Evolutionary conservation across 106 monocot genomes (phyloP).

Genomic region (Cymbidium sinense): DNA sequence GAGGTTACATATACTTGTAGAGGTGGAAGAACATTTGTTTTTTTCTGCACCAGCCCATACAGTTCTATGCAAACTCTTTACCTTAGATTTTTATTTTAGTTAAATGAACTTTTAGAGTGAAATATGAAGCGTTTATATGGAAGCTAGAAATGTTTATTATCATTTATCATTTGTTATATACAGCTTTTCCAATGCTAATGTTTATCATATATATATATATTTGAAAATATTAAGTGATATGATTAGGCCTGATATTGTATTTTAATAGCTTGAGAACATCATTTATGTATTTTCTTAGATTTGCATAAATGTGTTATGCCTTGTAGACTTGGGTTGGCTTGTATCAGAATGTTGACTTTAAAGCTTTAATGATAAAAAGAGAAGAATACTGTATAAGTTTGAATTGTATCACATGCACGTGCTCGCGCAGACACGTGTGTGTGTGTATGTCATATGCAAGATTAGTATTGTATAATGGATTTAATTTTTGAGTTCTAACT

Average conservation of each 20-base stretch:
- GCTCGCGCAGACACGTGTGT: no score
- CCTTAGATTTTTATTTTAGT: background rate
- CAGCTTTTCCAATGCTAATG: background rate
- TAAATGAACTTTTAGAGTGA: background rate
- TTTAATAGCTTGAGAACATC: background rate
- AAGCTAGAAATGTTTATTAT: background rate
- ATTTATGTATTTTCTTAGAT: background rate
- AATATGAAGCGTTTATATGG: background rate
- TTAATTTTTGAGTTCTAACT: background rate
- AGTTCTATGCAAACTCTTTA: no score
- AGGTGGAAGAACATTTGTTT: no score
- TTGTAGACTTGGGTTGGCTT: constrained; percentile 1
- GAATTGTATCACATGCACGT: no score
- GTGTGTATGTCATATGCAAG: no score
- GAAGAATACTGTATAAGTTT: background rate
- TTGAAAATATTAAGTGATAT: background rate
- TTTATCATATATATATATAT: background rate
- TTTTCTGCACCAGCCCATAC: no score
- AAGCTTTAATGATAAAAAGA: background rate
- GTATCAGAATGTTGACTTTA: background rate
- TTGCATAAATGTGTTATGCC: background rate
- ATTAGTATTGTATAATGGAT: no score
- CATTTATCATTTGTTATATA: background rate
- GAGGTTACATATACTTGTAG: no score
- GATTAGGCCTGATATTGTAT: background rate